A percentile compares a stretch with the other conserved stretches of the same genome.
These are phyloP conservation scores for Symbiodinium natans DNA, from an alignment of 73 alveolate species.

Conservation along the genomic window DNA sequence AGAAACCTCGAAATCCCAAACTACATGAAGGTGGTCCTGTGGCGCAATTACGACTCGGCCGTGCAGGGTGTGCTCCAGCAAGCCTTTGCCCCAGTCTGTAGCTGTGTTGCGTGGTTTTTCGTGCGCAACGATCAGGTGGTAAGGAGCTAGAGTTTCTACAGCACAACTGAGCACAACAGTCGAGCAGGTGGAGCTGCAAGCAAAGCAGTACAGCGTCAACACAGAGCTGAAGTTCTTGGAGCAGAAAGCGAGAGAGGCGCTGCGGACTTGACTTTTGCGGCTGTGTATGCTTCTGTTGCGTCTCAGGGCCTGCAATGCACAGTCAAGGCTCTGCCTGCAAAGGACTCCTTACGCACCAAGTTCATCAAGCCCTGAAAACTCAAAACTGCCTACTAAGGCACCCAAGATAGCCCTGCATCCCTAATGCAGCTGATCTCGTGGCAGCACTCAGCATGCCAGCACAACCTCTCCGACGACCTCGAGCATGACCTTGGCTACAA, in stretches of 20 bases:
- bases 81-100: background rate
- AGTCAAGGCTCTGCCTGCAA: no score
- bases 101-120: background rate
- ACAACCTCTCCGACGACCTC: slow-evolving; percentile 40
- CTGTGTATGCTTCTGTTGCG: no score
- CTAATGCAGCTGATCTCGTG: no score
- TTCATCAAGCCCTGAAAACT: no score
- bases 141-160: no score
- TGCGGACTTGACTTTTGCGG: background rate
- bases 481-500: slow-evolving; percentile 88
- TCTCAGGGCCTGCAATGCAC: no score
- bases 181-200: slow-evolving; percentile 52
- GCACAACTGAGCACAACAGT: no score
- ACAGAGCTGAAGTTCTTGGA: slow-evolving; percentile 71
- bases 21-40: slow-evolving; percentile 36
- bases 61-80: slow-evolving; percentile 38
- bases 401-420: no score
- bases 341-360: no score
- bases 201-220: slow-evolving; percentile 34
- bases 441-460: no score
- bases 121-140: background rate
- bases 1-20: no score
- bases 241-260: slow-evolving; percentile 53
- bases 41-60: slow-evolving; percentile 62
- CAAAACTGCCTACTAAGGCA: no score